Conservation (phyloP, 106 monocot species). For the Phalaenopsis equestris region DNA sequence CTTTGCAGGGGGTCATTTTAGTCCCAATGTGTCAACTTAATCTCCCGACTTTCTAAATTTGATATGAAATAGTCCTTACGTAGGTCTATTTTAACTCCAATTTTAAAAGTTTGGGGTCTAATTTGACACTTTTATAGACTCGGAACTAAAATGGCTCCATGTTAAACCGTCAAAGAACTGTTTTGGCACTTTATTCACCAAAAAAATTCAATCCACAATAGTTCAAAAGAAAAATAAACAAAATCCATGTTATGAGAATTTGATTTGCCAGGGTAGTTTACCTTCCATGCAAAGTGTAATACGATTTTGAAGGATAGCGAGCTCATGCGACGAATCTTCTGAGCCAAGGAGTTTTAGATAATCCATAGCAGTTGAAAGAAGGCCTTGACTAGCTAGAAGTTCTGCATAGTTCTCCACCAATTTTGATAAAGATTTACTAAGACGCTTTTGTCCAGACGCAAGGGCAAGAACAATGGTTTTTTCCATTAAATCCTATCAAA, state of each 20-base stretch:
- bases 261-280: conserved; percentile 4
- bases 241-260: not conserved
- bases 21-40: too few relatives aligned
- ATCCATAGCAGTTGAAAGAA: conserved; percentile 87
- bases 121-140: too few relatives aligned
- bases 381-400: conserved; percentile 92
- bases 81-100: too few relatives aligned
- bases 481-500: conserved; percentile 89
- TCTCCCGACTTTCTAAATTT: too few relatives aligned
- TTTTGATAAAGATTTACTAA: conserved; percentile 74
- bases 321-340: conserved; percentile 62
- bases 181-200: too few relatives aligned
- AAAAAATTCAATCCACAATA: not conserved
- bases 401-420: conserved; percentile 96
- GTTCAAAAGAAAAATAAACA: not conserved
- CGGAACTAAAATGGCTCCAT: too few relatives aligned
- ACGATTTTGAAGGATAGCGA: conserved; percentile 68
- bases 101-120: too few relatives aligned
- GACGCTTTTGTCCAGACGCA: conserved; percentile 73
- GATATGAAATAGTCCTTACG: too few relatives aligned
- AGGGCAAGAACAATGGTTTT: conserved; percentile 75
- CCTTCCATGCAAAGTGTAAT: conserved; percentile 54
- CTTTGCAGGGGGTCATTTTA: too few relatives aligned
- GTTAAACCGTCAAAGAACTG: too few relatives aligned
- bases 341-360: conserved; percentile 81